Evolutionary conservation across 495 filamentous ascomycete species (phyloP).

Genomic region (Penicillium canariense): DNA sequence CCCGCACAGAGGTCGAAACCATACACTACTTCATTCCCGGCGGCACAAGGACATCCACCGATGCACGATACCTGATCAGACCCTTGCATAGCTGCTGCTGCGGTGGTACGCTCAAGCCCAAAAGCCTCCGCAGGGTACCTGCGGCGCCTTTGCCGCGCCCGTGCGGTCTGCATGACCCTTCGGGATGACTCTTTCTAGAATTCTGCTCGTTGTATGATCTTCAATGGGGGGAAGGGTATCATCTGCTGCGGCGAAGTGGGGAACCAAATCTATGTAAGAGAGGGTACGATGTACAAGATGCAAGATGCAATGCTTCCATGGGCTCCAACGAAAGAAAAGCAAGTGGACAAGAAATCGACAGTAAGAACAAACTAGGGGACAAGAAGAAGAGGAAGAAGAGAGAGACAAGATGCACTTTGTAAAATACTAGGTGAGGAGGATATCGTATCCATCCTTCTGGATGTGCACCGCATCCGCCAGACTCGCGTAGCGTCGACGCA

Average conservation of each 20-base stretch:
- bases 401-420: background rate
- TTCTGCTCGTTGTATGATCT: background rate
- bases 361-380: background rate
- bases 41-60: too few relatives aligned
- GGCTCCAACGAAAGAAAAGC: background rate
- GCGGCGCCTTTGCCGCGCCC: background rate
- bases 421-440: slow-evolving; percentile 52
- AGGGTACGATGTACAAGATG: background rate
- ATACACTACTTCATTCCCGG: too few relatives aligned
- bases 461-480: slow-evolving; percentile 64
- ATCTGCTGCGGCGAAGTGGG: slow-evolving; percentile 11
- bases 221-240: background rate
- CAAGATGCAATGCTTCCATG: background rate
- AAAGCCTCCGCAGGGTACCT: background rate
- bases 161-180: background rate
- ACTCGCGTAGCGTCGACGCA: slow-evolving; percentile 74
- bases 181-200: background rate
- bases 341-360: background rate
- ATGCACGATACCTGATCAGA: background rate
- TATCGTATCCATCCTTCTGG: slow-evolving; percentile 69
- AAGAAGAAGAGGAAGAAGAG: slow-evolving; percentile 4
- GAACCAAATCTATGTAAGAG: background rate
- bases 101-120: background rate
- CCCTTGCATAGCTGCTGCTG: background rate
- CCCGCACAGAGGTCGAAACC: too few relatives aligned